phyloP scores from a whole-genome alignment of 345 rosid species.

The Heritiera fomes region DNA sequence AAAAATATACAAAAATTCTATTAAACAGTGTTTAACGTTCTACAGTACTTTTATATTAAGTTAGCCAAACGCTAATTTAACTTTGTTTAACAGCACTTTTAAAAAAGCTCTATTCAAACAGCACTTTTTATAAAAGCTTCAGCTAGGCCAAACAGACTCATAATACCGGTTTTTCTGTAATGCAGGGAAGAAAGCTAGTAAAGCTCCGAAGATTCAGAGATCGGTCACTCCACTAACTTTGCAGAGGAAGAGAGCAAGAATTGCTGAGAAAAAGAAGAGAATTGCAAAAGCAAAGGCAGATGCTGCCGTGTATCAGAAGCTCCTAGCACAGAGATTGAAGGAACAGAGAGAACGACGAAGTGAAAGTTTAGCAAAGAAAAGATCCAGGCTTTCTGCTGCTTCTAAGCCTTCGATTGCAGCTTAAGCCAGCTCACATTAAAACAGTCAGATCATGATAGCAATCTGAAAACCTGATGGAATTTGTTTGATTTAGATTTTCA shows the following conservation, averaged over 20 bases:
- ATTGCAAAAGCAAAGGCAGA: background rate
- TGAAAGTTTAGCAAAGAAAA: too few species aligned
- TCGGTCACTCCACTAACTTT: background rate
- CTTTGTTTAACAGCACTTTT: too few species aligned
- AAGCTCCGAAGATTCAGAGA: background rate
- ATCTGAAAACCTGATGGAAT: background rate
- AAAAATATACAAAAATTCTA: too few species aligned
- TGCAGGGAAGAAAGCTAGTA: background rate
- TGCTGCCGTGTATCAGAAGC: background rate
- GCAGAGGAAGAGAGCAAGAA: background rate
- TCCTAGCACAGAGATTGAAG: background rate
- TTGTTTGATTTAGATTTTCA: too few species aligned
- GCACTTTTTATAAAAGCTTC: too few species aligned
- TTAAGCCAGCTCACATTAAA: background rate
- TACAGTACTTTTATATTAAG: too few species aligned
- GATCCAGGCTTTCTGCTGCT: background rate
- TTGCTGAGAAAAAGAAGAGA: background rate
- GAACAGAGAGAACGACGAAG: background rate
- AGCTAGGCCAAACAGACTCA: too few species aligned
- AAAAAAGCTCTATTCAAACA: too few species aligned
- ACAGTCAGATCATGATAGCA: too few species aligned
- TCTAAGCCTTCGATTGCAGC: background rate
- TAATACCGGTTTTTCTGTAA: background rate
- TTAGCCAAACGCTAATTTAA: too few species aligned
- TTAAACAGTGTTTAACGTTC: too few species aligned